Evolutionary conservation across 306 rosid genomes (phyloP), one percentile per base, ranked within the genome.

Genomic region (Trifolium subterraneum): DNA sequence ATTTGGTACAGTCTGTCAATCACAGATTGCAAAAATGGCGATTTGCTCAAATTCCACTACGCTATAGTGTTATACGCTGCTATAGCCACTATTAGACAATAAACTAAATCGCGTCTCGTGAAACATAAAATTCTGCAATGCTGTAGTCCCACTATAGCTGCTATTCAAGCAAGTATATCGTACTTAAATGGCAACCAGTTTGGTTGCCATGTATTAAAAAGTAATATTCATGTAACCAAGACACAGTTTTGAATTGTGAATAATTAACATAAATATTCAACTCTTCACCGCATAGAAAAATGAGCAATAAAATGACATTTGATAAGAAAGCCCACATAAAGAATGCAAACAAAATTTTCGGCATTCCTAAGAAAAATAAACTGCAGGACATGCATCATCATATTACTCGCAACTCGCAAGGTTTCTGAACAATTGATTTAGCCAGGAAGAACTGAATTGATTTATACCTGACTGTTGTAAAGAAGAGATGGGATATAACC

Each of bases 391-490:
- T 29, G 61, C 45, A 14, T 39, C 64, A 65, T 39, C 33, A 29
- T 29, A 52, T 41, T 69, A 74, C 56, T 63, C 22, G 36, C 67
- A 27, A 74, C 56, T 63, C 22, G 36, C 67, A 27, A 31, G 48
- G 62, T 50, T 48, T 35, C 68, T 68, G 68, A 48, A 72, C 23
- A 72, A 41, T 47, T 45, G 31, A 52, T 60, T 18, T 70, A 35
- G 80, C 70, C 81, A 73, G 36, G 41, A 68, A 59, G 77, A 54
- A 63, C 64, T 27, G 50, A 11, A 54, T 25, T 59, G 55, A 58
- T 67, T 62, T 20, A 72, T 90, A 94, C 99, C 99, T 94, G 99
- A 79, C 74, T 92, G 83, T 92, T 88, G 89, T 90, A 94, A 33
- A 94, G 86, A 65, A 86, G 25, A n/a, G 71, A 72, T 58, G 99